Evolutionary conservation across 768 basidiomycete genomes (phyloP), one percentile per base, ranked within the genome.

Genomic region (Bullera alba): DNA sequence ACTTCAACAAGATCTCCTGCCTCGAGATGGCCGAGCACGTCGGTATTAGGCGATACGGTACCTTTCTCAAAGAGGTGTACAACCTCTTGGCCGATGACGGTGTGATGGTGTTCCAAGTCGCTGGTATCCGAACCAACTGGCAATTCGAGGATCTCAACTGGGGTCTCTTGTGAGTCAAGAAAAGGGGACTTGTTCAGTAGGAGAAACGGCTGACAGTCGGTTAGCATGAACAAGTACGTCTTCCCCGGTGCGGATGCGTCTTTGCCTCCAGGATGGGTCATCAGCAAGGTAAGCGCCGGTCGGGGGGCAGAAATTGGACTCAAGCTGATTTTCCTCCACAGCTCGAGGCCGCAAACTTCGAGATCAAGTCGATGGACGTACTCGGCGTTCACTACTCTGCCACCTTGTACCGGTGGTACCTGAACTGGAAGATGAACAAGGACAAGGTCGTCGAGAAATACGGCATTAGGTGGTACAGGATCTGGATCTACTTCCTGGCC

Each of bases 21-120:
- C 79, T 99, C 54, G 95, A 99, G 73, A 97, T 97, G 93, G 93
- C 93, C 16, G 95, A 99, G 83, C 95, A 99, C 70, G 95, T 99
- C 54, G 95, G 95, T 51, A 81, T 99, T 67, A 83, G 90, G 61
- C 84, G 89, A 37, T 99, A 99, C 74, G 80, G 79, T 15, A 72
- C 84, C 30, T 97, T 93, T 81, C 78, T 97, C 58, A 77, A 79
- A 30, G 89, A 97, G 73, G 83, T 99, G 49, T 95, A 97, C 66
- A 82, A 92, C 60, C 78, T 97, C 30, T 78, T 99, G 55, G 86
- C 90, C 52, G 92, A 99, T 71, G 86, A 97, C 58, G 95, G 95
- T 27, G 80, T 84, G 51, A 85, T 97, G 65, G 87, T 97, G 38
- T 80, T 92, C 76, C 95, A 99, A 75, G 93, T 99, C n/a, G 89